Conservation (phyloP, 2,329 filamentous ascomycete species). For the Chaetomiaceae sp. region DNA sequence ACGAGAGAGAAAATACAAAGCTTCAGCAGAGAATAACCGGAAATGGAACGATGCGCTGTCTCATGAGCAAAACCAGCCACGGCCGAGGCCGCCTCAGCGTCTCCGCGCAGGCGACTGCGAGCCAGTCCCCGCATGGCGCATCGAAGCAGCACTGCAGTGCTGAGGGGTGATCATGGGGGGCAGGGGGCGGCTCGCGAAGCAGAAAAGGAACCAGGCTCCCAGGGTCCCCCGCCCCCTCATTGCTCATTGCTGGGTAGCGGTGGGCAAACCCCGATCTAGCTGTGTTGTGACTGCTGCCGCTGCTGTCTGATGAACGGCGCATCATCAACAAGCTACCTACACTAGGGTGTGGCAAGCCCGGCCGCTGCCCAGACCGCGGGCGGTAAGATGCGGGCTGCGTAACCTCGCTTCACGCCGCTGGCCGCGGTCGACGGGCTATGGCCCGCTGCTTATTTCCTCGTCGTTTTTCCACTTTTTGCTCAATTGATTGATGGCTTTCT, state of each 20-base stretch:
- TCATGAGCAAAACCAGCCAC: slow-evolving; percentile 28
- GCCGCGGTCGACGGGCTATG: background rate
- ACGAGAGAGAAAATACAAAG: background rate
- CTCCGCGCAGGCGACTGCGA: slow-evolving; percentile 25
- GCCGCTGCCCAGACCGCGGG: slow-evolving; percentile 5
- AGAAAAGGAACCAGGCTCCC: slow-evolving; percentile 15
- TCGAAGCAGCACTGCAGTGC: slow-evolving; percentile 3
- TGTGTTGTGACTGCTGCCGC: too few species aligned
- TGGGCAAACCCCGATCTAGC: too few species aligned
- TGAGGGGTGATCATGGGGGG: background rate
- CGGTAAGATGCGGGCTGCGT: slow-evolving; percentile 1
- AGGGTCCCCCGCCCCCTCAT: background rate
- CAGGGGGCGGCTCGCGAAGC: slow-evolving; percentile 16
- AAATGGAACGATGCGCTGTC: slow-evolving; percentile 6
- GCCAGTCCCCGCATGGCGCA: slow-evolving; percentile 24
- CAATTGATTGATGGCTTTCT: background rate
- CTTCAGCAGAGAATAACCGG: background rate
- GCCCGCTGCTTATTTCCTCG: slow-evolving; percentile 1
- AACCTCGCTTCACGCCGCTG: too few species aligned
- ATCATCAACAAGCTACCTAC: too few species aligned
- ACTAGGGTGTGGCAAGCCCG: background rate
- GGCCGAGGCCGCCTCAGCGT: slow-evolving; percentile 31
- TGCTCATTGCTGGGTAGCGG: too few species aligned
- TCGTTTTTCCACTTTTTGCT: background rate
- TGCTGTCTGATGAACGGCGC: slow-evolving; percentile 5